Percentiles rank a stretch among this genome's conserved stretches.
phyloP scores from a whole-genome alignment of 2,329 filamentous ascomycete species.

The Ophiocordyceps unilateralis region DNA sequence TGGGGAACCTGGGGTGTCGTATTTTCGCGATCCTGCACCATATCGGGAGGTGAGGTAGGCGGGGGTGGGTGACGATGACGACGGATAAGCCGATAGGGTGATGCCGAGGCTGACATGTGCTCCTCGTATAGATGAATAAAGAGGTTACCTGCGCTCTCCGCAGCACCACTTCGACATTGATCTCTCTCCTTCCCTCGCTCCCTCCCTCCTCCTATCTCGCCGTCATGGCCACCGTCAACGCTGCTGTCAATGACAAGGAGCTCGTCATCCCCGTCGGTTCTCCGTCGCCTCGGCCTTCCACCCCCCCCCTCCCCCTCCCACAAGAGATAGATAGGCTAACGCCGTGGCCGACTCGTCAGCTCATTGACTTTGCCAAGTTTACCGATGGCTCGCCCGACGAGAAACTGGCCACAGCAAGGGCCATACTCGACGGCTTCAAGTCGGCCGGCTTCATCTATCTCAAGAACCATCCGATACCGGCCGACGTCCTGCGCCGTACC shows the following conservation, averaged over 20 bases:
- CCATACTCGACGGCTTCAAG: conserved; percentile 67
- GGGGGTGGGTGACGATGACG: too few relatives aligned
- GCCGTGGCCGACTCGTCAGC: conserved; percentile 3
- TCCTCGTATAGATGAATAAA: neutral
- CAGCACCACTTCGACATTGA: too few relatives aligned
- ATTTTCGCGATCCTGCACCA: too few relatives aligned
- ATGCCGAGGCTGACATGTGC: neutral
- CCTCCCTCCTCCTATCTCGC: neutral
- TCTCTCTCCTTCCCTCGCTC: too few relatives aligned
- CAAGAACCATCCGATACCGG: conserved; percentile 56
- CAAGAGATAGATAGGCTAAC: neutral
- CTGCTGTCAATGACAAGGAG: conserved; percentile 32
- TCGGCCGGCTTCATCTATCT: conserved; percentile 82
- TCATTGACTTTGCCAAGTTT: conserved; percentile 51
- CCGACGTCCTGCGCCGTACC: conserved; percentile 37
- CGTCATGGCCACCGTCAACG: conserved; percentile 15
- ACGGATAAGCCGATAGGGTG: too few relatives aligned
- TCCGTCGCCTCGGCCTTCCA: neutral
- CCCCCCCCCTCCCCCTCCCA: neutral
- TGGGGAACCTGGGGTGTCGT: too few relatives aligned
- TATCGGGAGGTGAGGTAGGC: too few relatives aligned
- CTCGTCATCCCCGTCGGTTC: conserved; percentile 35
- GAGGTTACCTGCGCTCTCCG: too few relatives aligned
- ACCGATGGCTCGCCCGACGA: conserved; percentile 42
- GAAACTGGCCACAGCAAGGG: conserved; percentile 47